phyloP scores from a whole-genome alignment of 139 green algal genomes.

The Helicosporidium sp. region DNA sequence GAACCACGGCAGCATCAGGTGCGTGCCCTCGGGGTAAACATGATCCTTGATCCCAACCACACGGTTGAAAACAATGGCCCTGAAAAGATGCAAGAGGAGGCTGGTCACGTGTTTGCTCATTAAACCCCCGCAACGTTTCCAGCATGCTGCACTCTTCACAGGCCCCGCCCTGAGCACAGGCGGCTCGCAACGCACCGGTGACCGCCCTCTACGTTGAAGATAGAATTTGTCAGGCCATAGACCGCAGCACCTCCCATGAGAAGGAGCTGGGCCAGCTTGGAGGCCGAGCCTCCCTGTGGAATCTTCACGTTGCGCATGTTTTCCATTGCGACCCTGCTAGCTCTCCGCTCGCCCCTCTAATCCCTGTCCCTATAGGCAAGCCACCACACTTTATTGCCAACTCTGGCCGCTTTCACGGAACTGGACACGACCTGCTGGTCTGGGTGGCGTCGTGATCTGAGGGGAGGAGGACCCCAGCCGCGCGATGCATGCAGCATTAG shows the following conservation, averaged over 20 bases:
- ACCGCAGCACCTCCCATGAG: slow-evolving; percentile 28
- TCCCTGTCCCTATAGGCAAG: neutral
- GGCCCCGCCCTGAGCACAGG: neutral
- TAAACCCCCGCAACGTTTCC: neutral
- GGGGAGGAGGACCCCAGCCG: too few species aligned
- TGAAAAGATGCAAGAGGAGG: neutral
- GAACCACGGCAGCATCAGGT: slow-evolving; percentile 96
- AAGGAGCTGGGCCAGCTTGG: slow-evolving; percentile 12
- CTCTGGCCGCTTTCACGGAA: neutral
- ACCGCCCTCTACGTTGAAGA: slow-evolving; percentile 98
- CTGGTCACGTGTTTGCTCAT: neutral
- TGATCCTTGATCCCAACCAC: slow-evolving; percentile 79
- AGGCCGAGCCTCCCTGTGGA: slow-evolving; percentile 4
- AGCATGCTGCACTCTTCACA: neutral
- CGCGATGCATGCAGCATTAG: too few species aligned
- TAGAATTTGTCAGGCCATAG: slow-evolving; percentile 53
- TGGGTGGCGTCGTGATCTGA: too few species aligned
- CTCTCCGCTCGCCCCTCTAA: too few species aligned
- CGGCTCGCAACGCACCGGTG: slow-evolving; percentile 29
- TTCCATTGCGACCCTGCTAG: too few species aligned
- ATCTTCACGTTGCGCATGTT: slow-evolving; percentile 19
- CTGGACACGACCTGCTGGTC: neutral
- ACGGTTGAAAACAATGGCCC: slow-evolving; percentile 96
- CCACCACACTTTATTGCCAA: neutral
- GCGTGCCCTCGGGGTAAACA: slow-evolving; percentile 87